phyloP scores from a whole-genome alignment of 108 stramenopile genomes.

The Cyclotella sp. region DNA sequence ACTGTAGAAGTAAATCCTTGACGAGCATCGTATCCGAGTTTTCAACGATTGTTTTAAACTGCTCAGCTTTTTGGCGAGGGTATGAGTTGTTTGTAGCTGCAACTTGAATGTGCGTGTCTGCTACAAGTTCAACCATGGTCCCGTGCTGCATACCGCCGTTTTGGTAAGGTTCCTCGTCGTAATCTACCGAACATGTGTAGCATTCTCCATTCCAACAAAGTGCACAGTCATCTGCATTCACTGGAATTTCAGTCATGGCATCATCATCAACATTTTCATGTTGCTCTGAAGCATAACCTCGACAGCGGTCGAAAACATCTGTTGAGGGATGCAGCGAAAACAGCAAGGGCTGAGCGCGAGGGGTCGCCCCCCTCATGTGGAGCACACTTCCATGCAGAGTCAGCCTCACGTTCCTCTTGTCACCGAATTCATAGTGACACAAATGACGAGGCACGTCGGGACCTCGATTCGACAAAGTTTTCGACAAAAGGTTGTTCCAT shows the following conservation, averaged over 20 bases:
- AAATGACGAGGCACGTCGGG: conserved; percentile 39
- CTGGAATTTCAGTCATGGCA: background rate
- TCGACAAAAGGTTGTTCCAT: conserved; percentile 27
- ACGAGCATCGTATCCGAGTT: conserved; percentile 50
- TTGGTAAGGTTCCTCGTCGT: background rate
- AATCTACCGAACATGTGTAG: conserved; percentile 47
- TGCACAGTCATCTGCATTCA: conserved; percentile 23
- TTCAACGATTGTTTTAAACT: background rate
- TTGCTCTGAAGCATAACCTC: background rate
- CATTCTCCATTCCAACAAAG: conserved; percentile 90
- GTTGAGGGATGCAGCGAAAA: conserved; percentile 20
- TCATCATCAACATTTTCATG: conserved; percentile 1
- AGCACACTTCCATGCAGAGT: conserved; percentile 69
- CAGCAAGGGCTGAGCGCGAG: conserved; percentile 57
- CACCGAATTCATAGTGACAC: conserved; percentile 13
- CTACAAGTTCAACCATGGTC: conserved; percentile 27
- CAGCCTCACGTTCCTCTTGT: background rate
- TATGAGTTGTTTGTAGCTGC: background rate
- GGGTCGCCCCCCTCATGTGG: conserved; percentile 62
- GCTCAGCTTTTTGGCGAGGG: background rate
- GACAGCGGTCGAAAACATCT: background rate
- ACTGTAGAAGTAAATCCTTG: conserved; percentile 38
- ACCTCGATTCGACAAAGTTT: conserved; percentile 39
- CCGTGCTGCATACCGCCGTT: background rate
- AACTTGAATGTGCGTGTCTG: background rate